These are phyloP conservation scores for Sporothrix pallida DNA, from an alignment of 2,329 filamentous ascomycete species.

Conservation along the genomic window DNA sequence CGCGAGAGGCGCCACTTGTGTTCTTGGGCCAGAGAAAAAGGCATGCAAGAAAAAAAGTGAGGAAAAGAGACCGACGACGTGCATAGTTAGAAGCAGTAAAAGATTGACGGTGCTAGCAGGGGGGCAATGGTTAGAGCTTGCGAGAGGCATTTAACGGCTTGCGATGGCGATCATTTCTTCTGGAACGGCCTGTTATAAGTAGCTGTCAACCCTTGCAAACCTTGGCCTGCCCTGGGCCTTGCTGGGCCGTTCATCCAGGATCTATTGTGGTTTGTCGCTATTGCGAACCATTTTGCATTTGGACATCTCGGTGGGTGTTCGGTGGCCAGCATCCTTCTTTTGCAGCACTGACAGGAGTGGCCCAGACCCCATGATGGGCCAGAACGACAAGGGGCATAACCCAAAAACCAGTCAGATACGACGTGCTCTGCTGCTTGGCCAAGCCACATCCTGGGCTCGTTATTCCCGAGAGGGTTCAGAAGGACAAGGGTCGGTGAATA, in stretches of 20 bases:
- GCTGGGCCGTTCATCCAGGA: background rate
- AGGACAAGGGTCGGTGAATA: background rate
- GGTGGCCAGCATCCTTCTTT: background rate
- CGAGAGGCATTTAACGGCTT: constrained; percentile 28
- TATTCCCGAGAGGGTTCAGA: background rate
- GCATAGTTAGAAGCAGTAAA: constrained; percentile 15
- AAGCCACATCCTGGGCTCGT: constrained; percentile 10
- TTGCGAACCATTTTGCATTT: background rate
- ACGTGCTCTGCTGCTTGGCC: background rate
- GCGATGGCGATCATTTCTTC: constrained; percentile 22
- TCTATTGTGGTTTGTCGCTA: too few species aligned
- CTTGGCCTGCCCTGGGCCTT: background rate
- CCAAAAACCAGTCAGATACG: background rate
- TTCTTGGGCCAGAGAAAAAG: background rate
- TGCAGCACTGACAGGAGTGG: constrained; percentile 3
- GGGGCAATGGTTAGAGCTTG: background rate
- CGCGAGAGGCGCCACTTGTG: constrained; percentile 1
- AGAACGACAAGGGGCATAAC: background rate
- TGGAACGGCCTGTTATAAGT: constrained; percentile 24
- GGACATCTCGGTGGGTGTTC: background rate
- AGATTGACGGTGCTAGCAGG: constrained; percentile 7
- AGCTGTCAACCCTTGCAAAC: constrained; percentile 7
- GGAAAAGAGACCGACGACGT: background rate
- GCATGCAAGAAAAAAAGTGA: background rate
- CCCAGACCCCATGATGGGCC: constrained; percentile 8